A percentile compares a stretch with the other conserved stretches of the same genome.
These are phyloP conservation scores for Cavenderia fasciculata DNA, from an alignment of 78 protist species.

Conservation along the genomic window DNA sequence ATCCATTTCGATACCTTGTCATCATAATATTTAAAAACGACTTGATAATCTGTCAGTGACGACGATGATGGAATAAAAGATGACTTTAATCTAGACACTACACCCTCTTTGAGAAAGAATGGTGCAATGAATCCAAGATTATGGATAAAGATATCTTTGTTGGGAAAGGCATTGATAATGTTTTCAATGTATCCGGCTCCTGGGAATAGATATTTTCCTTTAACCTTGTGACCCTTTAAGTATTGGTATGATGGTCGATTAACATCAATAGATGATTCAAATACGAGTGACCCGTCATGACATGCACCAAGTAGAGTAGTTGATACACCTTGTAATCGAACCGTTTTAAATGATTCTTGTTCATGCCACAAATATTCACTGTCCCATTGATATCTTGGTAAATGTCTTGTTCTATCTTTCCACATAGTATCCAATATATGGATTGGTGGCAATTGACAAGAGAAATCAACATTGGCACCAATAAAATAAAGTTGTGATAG, in stretches of 20 bases:
- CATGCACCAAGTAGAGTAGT: not conserved
- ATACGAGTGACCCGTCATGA: not conserved
- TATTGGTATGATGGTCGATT: constrained; percentile 1
- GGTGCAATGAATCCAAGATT: constrained; percentile 4
- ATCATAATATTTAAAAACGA: not conserved
- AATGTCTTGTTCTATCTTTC: not conserved
- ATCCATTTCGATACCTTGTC: constrained; percentile 2
- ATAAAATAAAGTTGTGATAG: not conserved
- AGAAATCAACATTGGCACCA: not conserved
- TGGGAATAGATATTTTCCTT: constrained; percentile 33
- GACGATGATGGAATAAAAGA: no score
- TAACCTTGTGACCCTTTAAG: constrained; percentile 33
- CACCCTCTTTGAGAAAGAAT: not conserved
- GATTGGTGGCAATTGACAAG: not conserved
- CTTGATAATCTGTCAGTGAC: not conserved
- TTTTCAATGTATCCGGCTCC: constrained; percentile 39
- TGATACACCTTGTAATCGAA: not conserved
- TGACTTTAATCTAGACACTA: not conserved
- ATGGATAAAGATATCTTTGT: constrained; percentile 16
- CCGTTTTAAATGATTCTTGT: not conserved
- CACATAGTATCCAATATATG: not conserved
- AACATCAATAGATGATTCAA: constrained; percentile 5
- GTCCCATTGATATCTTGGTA: constrained; percentile 30
- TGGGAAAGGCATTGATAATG: not conserved
- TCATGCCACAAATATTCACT: not conserved